phyloP scores from a whole-genome alignment of 2,329 filamentous ascomycete genomes.

The Myriosclerotinia scirpicola region DNA sequence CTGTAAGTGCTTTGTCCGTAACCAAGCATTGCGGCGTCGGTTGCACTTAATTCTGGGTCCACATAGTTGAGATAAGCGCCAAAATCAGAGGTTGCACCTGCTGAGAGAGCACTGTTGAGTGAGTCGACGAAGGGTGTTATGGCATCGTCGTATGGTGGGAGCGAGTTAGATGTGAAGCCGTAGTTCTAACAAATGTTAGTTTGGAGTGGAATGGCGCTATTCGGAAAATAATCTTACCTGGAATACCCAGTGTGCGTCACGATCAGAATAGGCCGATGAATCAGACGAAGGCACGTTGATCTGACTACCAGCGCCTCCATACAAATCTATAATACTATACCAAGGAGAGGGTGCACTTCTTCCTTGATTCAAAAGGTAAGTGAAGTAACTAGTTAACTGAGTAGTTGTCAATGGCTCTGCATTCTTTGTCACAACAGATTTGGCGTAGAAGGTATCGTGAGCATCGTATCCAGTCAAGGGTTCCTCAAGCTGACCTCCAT shows the following conservation, averaged over 20 bases:
- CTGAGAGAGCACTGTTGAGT: slow-evolving; percentile 26
- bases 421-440: slow-evolving; percentile 28
- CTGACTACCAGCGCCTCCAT: slow-evolving; percentile 25
- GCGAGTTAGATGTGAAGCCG: slow-evolving; percentile 13
- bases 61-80: slow-evolving; percentile 25
- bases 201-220: too few species aligned
- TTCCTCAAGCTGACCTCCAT: not conserved
- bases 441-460: slow-evolving; percentile 29
- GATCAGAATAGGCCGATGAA: slow-evolving; percentile 25
- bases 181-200: slow-evolving; percentile 26
- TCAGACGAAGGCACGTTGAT: slow-evolving; percentile 21
- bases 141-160: slow-evolving; percentile 16
- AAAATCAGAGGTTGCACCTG: slow-evolving; percentile 29
- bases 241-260: slow-evolving; percentile 27
- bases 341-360: slow-evolving; percentile 19
- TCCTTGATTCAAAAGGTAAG: slow-evolving; percentile 21
- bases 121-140: slow-evolving; percentile 22
- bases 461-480: slow-evolving; percentile 28
- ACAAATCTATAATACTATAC: slow-evolving; percentile 25
- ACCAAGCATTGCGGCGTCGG: not conserved
- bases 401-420: slow-evolving; percentile 21
- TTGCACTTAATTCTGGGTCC: slow-evolving; percentile 19
- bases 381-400: slow-evolving; percentile 22
- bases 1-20: slow-evolving; percentile 25
- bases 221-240: slow-evolving; percentile 10